phyloP scores from a whole-genome alignment of 1,139 yeast species.

The Blastobotrys niveus region DNA sequence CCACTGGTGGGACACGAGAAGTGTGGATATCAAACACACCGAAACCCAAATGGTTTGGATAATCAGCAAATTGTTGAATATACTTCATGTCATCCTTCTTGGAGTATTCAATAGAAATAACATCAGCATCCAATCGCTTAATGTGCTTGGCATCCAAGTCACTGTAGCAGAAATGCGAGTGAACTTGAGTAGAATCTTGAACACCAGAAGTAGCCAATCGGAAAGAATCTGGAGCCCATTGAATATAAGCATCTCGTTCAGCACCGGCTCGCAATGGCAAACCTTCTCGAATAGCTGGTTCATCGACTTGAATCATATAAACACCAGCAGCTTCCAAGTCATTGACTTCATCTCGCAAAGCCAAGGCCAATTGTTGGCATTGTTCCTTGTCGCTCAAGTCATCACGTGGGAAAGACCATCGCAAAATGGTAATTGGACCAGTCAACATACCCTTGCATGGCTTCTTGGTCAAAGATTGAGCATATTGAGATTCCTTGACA shows the following conservation, averaged over 20 bases:
- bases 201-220: constrained; percentile 99
- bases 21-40: constrained; percentile 99
- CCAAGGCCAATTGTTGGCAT: constrained; percentile 95
- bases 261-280: constrained; percentile 97
- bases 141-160: constrained; percentile 99
- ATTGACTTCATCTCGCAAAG: constrained; percentile 96
- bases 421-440: constrained; percentile 98
- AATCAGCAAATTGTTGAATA: constrained; percentile 94
- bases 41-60: constrained; percentile 99
- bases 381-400: constrained; percentile 91
- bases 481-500: constrained; percentile 97
- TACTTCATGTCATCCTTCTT: constrained; percentile 99
- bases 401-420: constrained; percentile 99
- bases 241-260: constrained; percentile 92
- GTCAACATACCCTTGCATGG: constrained; percentile 99
- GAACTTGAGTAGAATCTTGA: constrained; percentile 90
- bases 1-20: constrained; percentile 98
- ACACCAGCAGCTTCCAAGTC: constrained; percentile 99
- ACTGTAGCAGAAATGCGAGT: constrained; percentile 99
- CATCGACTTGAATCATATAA: constrained; percentile 97
- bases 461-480: constrained; percentile 90
- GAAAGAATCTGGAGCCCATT: constrained; percentile 99
- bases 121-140: constrained; percentile 99
- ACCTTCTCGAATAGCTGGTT: constrained; percentile 99
- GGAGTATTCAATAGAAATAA: constrained; percentile 97